Conservation (phyloP, 306 rosid species). For the Rubus idaeus region DNA sequence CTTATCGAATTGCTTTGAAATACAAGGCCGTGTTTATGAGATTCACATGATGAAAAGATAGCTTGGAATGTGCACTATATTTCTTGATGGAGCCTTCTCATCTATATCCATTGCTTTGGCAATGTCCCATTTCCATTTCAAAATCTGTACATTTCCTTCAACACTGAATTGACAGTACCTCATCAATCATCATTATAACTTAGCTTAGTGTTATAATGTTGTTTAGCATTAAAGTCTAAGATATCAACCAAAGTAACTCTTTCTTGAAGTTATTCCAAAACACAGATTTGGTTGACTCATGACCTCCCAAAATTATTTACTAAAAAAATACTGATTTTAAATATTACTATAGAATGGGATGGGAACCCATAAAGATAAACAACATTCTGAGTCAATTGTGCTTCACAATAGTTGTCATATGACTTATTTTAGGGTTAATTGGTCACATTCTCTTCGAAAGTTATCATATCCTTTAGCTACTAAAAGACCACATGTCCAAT, state of each 20-base stretch:
- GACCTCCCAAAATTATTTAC: not conserved
- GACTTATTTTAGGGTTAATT: not conserved
- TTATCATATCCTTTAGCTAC: not conserved
- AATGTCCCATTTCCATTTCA: not conserved
- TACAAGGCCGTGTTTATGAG: not conserved
- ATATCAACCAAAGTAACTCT: conserved; percentile 7
- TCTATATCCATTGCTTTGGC: not conserved
- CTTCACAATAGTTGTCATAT: not conserved
- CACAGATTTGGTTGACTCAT: not conserved
- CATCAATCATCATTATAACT: not conserved
- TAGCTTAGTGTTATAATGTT: conserved; percentile 6
- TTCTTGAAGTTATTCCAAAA: conserved; percentile 16
- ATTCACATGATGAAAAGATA: not conserved
- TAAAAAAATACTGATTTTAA: too few species aligned
- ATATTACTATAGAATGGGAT: not conserved
- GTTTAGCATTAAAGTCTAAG: conserved; percentile 23
- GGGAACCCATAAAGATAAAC: not conserved
- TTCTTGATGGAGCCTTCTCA: conserved; percentile 4
- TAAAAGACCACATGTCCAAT: not conserved
- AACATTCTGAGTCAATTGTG: not conserved
- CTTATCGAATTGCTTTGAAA: not conserved
- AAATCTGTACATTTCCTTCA: not conserved
- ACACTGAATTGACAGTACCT: conserved; percentile 1
- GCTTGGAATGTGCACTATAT: not conserved
- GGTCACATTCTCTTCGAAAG: conserved; percentile 3